Conservation (phyloP, 2,329 filamentous ascomycete species). For the Cladosporium sp. region DNA sequence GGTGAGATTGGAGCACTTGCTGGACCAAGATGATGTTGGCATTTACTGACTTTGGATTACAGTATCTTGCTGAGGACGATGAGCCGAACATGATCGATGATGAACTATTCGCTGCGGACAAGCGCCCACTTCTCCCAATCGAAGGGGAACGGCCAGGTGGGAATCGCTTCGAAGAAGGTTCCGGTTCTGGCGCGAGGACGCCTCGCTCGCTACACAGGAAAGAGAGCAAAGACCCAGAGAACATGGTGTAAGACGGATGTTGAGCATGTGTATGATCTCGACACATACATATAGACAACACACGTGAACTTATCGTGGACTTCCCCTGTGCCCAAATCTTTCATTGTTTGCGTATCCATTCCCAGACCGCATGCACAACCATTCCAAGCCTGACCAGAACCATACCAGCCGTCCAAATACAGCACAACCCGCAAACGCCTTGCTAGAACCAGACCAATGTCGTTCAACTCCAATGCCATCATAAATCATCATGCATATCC, state of each 20-base stretch:
- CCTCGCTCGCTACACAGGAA: not conserved
- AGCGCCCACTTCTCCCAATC: not conserved
- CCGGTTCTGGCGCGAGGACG: conserved; percentile 2
- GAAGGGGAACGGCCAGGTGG: not conserved
- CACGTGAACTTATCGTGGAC: not conserved
- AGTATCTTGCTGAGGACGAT: not conserved
- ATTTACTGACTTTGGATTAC: not conserved
- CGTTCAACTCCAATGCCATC: not conserved
- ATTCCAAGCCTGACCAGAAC: not conserved
- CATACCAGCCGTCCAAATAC: not conserved
- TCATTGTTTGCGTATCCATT: not conserved
- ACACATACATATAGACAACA: not conserved
- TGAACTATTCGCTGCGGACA: not conserved
- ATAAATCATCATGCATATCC: not conserved
- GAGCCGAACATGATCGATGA: conserved; percentile 5
- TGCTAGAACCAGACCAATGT: not conserved
- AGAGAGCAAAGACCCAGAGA: conserved; percentile 7
- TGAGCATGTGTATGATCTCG: not conserved
- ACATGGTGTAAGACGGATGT: not conserved
- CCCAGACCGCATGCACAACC: not conserved
- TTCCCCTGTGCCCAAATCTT: not conserved
- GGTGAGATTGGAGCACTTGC: conserved; percentile 18
- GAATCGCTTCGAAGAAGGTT: not conserved
- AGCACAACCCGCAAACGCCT: not conserved
- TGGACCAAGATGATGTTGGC: not conserved